phyloP scores from a whole-genome alignment of 116 monocot species.

The Thalassia testudinum region DNA sequence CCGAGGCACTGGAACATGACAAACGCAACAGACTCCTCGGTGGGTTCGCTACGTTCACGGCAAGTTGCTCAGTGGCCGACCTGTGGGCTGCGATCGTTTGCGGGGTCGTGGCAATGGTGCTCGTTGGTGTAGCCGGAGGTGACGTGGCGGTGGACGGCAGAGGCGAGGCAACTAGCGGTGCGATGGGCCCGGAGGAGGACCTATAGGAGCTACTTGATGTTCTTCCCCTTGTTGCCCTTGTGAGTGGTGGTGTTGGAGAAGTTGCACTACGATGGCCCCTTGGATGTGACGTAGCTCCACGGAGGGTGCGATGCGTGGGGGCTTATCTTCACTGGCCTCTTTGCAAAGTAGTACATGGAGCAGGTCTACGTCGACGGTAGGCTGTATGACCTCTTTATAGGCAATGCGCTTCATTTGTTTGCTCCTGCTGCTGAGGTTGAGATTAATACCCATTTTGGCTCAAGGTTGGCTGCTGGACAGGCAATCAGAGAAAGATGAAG shows the following conservation, averaged over 20 bases:
- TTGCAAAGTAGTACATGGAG: constrained; percentile 15
- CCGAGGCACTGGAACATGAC: constrained; percentile 23
- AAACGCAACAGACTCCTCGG: constrained; percentile 27
- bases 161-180: no score
- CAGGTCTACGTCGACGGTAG: background rate
- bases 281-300: constrained; percentile 22
- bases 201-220: no score
- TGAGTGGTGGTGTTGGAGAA: no score
- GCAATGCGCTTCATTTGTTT: no score
- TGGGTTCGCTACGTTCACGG: constrained; percentile 30
- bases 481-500: no score
- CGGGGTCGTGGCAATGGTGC: constrained; percentile 15
- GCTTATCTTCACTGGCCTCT: constrained; percentile 15
- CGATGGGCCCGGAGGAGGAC: no score
- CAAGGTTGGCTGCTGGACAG: no score
- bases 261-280: constrained; percentile 17
- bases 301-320: constrained; percentile 22
- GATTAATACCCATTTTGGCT: no score
- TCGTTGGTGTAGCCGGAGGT: constrained; percentile 12
- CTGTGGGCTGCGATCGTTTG: constrained; percentile 31
- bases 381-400: constrained; percentile 8
- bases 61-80: constrained; percentile 26
- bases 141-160: no score
- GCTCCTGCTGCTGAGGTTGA: no score
- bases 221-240: no score